A percentile compares a stretch with the other conserved stretches of the same genome.
Conservation (phyloP, 495 filamentous ascomycete species). For the Apiosordaria backusii region DNA sequence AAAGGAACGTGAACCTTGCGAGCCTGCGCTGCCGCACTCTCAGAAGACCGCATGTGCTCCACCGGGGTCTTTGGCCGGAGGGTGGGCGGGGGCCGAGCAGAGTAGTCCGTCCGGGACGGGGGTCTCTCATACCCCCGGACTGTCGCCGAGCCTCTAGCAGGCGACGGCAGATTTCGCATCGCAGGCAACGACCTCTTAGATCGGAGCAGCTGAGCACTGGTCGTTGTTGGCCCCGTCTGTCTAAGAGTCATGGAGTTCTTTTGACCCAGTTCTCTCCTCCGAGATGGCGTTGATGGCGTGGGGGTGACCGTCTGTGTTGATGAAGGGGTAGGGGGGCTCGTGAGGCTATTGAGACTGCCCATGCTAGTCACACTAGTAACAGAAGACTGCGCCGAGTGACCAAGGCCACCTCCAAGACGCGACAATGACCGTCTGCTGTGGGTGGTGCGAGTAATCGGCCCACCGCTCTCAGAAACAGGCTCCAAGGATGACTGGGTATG, state of each 20-base stretch:
- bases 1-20: conserved; percentile 70
- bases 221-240: conserved; percentile 59
- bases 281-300: conserved; percentile 51
- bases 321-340: conserved; percentile 57
- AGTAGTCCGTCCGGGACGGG: conserved; percentile 41
- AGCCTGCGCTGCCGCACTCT: conserved; percentile 49
- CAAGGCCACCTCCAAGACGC: conserved; percentile 41
- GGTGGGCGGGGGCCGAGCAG: conserved; percentile 37
- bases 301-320: conserved; percentile 53
- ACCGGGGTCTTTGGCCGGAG: conserved; percentile 70
- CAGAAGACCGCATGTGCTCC: conserved; percentile 54
- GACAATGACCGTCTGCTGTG: conserved; percentile 57
- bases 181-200: conserved; percentile 85
- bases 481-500: conserved; percentile 68
- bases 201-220: conserved; percentile 69
- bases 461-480: conserved; percentile 88
- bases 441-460: conserved; percentile 54
- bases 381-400: conserved; percentile 65
- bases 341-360: conserved; percentile 28
- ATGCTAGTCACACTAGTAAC: conserved; percentile 41
- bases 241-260: conserved; percentile 53
- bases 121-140: conserved; percentile 50
- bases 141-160: conserved; percentile 36
- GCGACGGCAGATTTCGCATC: conserved; percentile 57
- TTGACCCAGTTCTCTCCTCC: conserved; percentile 54